Evolutionary conservation across 768 basidiomycete species (phyloP).

Genomic region (Auricularia heimuer): DNA sequence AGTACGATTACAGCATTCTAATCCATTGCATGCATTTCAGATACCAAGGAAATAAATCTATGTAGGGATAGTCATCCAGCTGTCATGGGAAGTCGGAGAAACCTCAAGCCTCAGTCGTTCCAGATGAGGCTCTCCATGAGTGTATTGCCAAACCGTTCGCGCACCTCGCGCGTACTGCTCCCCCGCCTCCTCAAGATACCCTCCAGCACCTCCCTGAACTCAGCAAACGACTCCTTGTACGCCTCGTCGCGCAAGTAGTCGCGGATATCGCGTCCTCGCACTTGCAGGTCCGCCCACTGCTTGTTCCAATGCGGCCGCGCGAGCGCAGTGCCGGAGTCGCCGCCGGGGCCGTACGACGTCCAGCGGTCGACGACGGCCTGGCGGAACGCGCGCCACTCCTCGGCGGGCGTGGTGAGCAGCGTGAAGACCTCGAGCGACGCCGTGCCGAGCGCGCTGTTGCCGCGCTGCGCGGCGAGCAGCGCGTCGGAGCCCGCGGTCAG

Average conservation of each 20-base stretch:
- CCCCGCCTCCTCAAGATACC: constrained; percentile 13
- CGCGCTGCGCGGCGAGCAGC: constrained; percentile 8
- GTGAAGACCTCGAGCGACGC: constrained; percentile 9
- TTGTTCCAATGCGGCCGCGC: constrained; percentile 11
- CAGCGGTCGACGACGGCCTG: constrained; percentile 6
- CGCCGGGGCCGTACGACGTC: constrained; percentile 3
- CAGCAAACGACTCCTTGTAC: constrained; percentile 16
- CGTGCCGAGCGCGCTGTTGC: neutral
- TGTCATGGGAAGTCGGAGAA: no score
- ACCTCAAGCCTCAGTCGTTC: neutral
- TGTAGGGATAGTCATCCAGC: no score
- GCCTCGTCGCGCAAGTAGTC: constrained; percentile 15
- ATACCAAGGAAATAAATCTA: no score
- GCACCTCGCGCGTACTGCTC: constrained; percentile 10
- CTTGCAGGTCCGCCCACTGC: constrained; percentile 7
- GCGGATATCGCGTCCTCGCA: constrained; percentile 8
- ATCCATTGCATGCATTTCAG: no score
- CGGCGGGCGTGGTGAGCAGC: constrained; percentile 4
- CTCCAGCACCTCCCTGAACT: constrained; percentile 14
- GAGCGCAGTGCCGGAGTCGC: neutral
- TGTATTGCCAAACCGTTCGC: constrained; percentile 15
- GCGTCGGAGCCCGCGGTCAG: constrained; percentile 6
- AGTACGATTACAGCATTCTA: no score
- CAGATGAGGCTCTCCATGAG: constrained; percentile 16
- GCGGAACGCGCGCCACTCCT: constrained; percentile 6